Percentiles rank a stretch among this genome's conserved stretches.
phyloP scores from a whole-genome alignment of 768 basidiomycete genomes.

The Auricularia cornea region DNA sequence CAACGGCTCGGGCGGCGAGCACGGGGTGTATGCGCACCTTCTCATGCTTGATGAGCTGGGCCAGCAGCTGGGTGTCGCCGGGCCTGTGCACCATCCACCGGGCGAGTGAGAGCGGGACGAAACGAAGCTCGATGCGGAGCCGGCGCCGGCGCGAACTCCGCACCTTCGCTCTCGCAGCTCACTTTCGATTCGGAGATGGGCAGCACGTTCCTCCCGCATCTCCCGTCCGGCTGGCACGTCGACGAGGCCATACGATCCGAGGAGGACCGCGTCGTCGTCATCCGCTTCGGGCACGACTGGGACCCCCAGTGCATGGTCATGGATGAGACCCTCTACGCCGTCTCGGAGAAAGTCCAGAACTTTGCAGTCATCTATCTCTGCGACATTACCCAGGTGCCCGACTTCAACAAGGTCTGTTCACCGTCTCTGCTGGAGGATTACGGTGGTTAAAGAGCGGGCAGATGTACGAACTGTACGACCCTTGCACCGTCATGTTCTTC shows the following conservation, averaged over 20 bases:
- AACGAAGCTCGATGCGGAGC: neutral
- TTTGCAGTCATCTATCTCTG: conserved; percentile 94
- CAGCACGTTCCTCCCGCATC: conserved; percentile 72
- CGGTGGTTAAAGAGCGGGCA: too few species aligned
- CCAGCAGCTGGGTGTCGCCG: neutral
- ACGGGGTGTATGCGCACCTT: neutral
- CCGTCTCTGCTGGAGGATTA: too few species aligned
- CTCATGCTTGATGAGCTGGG: conserved; percentile 2
- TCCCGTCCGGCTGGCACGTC: conserved; percentile 95
- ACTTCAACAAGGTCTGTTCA: conserved; percentile 85
- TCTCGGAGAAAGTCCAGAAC: conserved; percentile 96
- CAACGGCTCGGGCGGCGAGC: too few species aligned
- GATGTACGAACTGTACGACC: conserved; percentile 99
- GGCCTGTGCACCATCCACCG: neutral
- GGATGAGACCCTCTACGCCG: conserved; percentile 91
- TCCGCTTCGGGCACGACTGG: conserved; percentile 92
- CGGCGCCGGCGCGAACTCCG: neutral
- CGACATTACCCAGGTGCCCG: conserved; percentile 94
- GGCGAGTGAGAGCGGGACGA: neutral
- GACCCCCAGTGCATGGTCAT: conserved; percentile 95
- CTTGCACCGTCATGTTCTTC: conserved; percentile 98
- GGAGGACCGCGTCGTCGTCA: conserved; percentile 89
- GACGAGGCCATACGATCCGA: conserved; percentile 98
- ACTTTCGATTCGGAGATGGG: too few species aligned
- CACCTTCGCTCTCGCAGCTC: neutral